Percentiles rank a stretch among this genome's conserved stretches.
These are phyloP conservation scores for Phialophora macrospora DNA, from an alignment of 2,329 filamentous ascomycete species.

Conservation along the genomic window DNA sequence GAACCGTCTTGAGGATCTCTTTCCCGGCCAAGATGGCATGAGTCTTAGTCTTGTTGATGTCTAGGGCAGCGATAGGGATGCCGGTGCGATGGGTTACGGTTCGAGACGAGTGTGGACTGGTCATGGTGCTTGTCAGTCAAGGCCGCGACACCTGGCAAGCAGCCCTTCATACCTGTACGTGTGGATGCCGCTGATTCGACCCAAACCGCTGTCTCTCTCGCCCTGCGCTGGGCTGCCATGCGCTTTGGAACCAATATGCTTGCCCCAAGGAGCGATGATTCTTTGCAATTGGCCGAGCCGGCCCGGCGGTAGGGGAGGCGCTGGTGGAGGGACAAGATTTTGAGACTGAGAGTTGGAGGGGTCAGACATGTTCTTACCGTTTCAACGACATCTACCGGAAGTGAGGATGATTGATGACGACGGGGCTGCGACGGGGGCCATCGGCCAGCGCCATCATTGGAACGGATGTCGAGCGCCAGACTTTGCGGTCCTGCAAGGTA, in stretches of 20 bases:
- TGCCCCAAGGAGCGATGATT: conserved; percentile 39
- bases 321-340: conserved; percentile 41
- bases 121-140: conserved; percentile 41
- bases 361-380: conserved; percentile 27
- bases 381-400: conserved; percentile 15
- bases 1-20: conserved; percentile 69
- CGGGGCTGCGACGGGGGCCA: conserved; percentile 27
- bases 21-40: conserved; percentile 69
- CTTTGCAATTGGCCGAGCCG: conserved; percentile 38
- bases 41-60: conserved; percentile 66
- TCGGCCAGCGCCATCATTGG: conserved; percentile 26
- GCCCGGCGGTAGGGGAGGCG: conserved; percentile 40
- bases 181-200: conserved; percentile 32
- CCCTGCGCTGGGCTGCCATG: conserved; percentile 33
- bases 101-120: conserved; percentile 42
- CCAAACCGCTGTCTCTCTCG: conserved; percentile 29
- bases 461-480: conserved; percentile 17
- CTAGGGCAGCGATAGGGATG: conserved; percentile 65
- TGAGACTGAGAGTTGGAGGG: conserved; percentile 20
- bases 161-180: conserved; percentile 30
- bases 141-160: conserved; percentile 49
- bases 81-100: conserved; percentile 68
- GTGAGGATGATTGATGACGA: conserved; percentile 23
- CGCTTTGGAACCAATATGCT: conserved; percentile 31
- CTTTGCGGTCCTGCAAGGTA: conserved; percentile 17